Evolutionary conservation across 1,139 yeast species (phyloP).

Genomic region (Ogataea hybrid): DNA sequence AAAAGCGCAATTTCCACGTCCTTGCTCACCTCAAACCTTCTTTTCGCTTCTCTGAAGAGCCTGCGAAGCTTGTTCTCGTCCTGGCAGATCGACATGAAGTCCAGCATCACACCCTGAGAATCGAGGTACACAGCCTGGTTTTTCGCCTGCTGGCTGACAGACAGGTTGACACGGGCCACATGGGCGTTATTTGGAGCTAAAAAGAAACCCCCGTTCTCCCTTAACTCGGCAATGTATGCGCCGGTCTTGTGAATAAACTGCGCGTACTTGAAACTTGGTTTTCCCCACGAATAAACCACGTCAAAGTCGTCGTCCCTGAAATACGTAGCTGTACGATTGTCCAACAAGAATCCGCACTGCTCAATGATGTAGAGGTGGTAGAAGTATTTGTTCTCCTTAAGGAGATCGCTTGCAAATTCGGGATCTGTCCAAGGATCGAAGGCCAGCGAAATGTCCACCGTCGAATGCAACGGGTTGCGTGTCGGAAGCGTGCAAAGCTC

Average conservation of each 20-base stretch:
- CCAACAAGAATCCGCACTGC: slow-evolving; percentile 72
- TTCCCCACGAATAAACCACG: slow-evolving; percentile 87
- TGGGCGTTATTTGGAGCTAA: slow-evolving; percentile 81
- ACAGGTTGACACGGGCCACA: slow-evolving; percentile 56
- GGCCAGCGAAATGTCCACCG: slow-evolving; percentile 63
- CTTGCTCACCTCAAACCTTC: slow-evolving; percentile 37
- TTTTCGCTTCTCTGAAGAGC: slow-evolving; percentile 59
- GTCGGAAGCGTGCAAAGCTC: slow-evolving; percentile 78
- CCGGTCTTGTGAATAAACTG: slow-evolving; percentile 93
- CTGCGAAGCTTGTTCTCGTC: slow-evolving; percentile 45
- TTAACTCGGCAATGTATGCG: slow-evolving; percentile 81
- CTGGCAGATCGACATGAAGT: slow-evolving; percentile 62
- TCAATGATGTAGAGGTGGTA: slow-evolving; percentile 62
- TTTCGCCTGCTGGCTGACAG: slow-evolving; percentile 28
- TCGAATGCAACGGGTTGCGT: slow-evolving; percentile 84
- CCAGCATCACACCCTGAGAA: slow-evolving; percentile 71
- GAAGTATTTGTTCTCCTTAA: slow-evolving; percentile 44
- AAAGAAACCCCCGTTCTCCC: slow-evolving; percentile 77
- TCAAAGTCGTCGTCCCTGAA: slow-evolving; percentile 54
- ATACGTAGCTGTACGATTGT: slow-evolving; percentile 71
- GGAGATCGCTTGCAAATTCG: slow-evolving; percentile 48
- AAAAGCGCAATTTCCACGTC: slow-evolving; percentile 32
- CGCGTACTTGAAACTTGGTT: slow-evolving; percentile 74
- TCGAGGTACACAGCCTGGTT: slow-evolving; percentile 42
- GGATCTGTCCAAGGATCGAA: slow-evolving; percentile 65